phyloP scores from a whole-genome alignment of 2,329 filamentous ascomycete genomes.

The Aspergillus floridensis region DNA sequence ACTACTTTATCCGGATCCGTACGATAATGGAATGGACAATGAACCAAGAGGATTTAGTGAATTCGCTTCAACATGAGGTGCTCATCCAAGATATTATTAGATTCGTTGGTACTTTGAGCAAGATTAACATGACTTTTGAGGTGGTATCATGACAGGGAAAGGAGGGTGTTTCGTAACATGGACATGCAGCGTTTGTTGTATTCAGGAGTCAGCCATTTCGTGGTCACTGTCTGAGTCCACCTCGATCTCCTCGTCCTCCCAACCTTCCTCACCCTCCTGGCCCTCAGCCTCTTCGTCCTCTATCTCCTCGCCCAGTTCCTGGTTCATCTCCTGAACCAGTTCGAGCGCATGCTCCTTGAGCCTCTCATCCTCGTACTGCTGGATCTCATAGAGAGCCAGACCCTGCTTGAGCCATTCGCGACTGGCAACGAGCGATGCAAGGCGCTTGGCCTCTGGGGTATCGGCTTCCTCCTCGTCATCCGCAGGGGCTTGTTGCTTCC shows the following conservation, averaged over 20 bases:
- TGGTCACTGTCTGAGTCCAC: conserved; percentile 52
- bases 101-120: not conserved
- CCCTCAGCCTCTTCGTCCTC: conserved; percentile 57
- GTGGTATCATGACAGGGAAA: conserved; percentile 34
- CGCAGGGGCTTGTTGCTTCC: conserved; percentile 44
- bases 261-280: conserved; percentile 53
- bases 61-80: not conserved
- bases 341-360: conserved; percentile 46
- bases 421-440: conserved; percentile 67
- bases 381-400: conserved; percentile 70
- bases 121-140: conserved; percentile 15
- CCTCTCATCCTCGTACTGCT: conserved; percentile 67
- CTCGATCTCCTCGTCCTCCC: conserved; percentile 55
- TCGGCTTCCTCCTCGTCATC: conserved; percentile 32
- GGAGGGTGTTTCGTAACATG: conserved; percentile 16
- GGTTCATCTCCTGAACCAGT: conserved; percentile 54
- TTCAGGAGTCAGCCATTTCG: conserved; percentile 55
- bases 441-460: conserved; percentile 52
- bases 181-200: conserved; percentile 19
- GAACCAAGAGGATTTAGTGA: not conserved
- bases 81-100: not conserved
- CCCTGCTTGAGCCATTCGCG: conserved; percentile 80
- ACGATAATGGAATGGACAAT: conserved; percentile 9
- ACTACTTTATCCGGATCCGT: conserved; percentile 31
- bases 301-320: conserved; percentile 61